Base-by-base conservation (phyloP, 345 rosid species). In the Aethionema arabicum region DNA sequence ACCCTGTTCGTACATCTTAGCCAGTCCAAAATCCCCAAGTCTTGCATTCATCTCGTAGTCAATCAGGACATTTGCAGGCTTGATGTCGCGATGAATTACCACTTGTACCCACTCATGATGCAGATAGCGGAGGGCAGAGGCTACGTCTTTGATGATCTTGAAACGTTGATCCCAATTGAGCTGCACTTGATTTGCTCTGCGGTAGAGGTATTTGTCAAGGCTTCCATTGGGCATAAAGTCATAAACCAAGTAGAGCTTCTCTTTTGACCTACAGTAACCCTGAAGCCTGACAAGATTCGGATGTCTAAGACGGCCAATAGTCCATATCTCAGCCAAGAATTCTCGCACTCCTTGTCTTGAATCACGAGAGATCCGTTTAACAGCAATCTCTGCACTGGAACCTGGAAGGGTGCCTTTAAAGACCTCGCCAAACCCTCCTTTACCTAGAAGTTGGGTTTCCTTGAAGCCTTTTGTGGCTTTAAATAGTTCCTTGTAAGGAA, bases 191-290 rank as follows among this genome's bases (percentile, higher is more conserved):
- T 30, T 29, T 1, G 11, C 3, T 59, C 45, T 10, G 12, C 52
- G 0, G 52, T 68, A 61, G 11, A 80, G 76, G 59, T 56, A 67
- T 40, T 67, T 72, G 69, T 80, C 84, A 11, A 77, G 78, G 35
- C 83, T 79, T 35, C 83, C 75, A 37, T 79, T 77, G 6, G 78
- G 76, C 79, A 80, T 75, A 30, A 52, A 77, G 40, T 80, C 80
- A 60, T 75, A 80, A 2, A 77, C 80, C 65, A 75, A 29, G 27
- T 75, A 65, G n/a, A 80, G 76, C 21, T 77, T 73, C 5, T 62
- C 71, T 15, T 65, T 60, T 29, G 59, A 60, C 57, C 74, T 62
- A 32, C 77, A 77, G 31, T 75, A 77, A 0, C 84, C 84, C 0
- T 41, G 78, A 64, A 77, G 77, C 21, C 52, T 70, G 5, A 77